Conservation (phyloP, 139 green algal species). For the Raphidocelis subcapitata region DNA sequence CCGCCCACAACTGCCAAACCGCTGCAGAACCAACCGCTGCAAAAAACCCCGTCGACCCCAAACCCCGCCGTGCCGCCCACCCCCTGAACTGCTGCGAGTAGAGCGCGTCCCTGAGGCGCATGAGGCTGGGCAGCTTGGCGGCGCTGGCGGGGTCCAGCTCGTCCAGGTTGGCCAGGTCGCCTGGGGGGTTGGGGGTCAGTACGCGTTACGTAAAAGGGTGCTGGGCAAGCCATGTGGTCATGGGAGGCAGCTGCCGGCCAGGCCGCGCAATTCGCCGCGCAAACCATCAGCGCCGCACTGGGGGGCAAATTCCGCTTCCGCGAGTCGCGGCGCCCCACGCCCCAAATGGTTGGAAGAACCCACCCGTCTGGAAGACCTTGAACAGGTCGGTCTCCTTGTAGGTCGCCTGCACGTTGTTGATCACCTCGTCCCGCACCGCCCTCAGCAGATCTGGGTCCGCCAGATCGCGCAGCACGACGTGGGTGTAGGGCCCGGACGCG, state of each 20-base stretch:
- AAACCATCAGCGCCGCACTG: no score
- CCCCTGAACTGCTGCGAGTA: conserved; percentile 68
- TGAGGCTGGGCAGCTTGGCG: conserved; percentile 68
- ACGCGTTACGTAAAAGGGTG: no score
- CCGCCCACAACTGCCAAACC: no score
- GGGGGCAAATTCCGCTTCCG: no score
- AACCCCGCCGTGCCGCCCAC: conserved; percentile 14
- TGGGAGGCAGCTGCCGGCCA: background rate
- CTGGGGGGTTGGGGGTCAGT: conserved; percentile 31
- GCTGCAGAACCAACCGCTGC: no score
- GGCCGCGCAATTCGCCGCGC: no score
- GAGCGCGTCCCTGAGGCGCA: conserved; percentile 67
- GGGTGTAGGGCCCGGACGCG: conserved; percentile 49
- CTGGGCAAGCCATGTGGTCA: no score
- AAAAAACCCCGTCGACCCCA: no score
- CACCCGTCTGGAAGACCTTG: conserved; percentile 87
- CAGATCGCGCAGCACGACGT: conserved; percentile 39
- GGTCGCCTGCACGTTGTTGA: conserved; percentile 78
- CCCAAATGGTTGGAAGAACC: no score
- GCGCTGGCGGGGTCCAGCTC: conserved; percentile 46
- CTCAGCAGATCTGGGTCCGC: conserved; percentile 33
- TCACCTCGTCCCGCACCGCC: conserved; percentile 74
- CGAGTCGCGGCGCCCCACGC: no score
- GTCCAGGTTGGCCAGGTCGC: conserved; percentile 84
- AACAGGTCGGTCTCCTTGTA: conserved; percentile 95